phyloP scores from a whole-genome alignment of 257 asterid species.

The Striga asiatica region DNA sequence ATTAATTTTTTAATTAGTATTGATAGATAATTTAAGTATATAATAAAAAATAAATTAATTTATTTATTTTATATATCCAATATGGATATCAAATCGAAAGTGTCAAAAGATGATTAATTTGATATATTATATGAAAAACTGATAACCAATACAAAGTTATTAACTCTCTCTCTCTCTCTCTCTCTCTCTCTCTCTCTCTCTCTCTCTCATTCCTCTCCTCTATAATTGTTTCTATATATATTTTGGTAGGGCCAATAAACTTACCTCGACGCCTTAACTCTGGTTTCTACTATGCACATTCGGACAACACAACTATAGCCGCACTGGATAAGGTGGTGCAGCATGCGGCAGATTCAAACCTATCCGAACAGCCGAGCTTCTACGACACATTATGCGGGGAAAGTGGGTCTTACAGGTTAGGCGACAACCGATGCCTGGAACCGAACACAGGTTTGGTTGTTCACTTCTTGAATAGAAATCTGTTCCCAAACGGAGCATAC shows the following conservation, averaged over 20 bases:
- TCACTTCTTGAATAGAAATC: slow-evolving; percentile 64
- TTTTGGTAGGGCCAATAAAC: slow-evolving; percentile 72
- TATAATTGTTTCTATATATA: too few relatives aligned
- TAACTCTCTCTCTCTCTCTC: too few relatives aligned
- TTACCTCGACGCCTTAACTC: slow-evolving; percentile 91
- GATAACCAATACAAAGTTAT: too few relatives aligned
- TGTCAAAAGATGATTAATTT: too few relatives aligned
- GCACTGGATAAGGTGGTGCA: slow-evolving; percentile 75
- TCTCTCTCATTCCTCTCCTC: too few relatives aligned
- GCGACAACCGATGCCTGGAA: slow-evolving; percentile 58
- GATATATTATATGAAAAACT: too few relatives aligned
- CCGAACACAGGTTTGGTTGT: slow-evolving; percentile 57
- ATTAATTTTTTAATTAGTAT: too few relatives aligned
- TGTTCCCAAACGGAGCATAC: slow-evolving; percentile 88
- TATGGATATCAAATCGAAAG: too few relatives aligned
- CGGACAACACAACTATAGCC: slow-evolving; percentile 50
- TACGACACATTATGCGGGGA: slow-evolving; percentile 80
- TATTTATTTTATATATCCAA: too few relatives aligned
- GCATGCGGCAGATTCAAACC: slow-evolving; percentile 64
- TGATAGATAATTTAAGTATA: too few relatives aligned
- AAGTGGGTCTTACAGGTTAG: slow-evolving; percentile 56
- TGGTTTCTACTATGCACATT: slow-evolving; percentile 76
- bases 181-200: too few relatives aligned
- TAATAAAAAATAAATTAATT: too few relatives aligned
- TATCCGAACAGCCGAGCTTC: slow-evolving; percentile 93